Evolutionary conservation across 345 rosid genomes (phyloP), one percentile per base, ranked within the genome.

Genomic region (Populus simonii): DNA sequence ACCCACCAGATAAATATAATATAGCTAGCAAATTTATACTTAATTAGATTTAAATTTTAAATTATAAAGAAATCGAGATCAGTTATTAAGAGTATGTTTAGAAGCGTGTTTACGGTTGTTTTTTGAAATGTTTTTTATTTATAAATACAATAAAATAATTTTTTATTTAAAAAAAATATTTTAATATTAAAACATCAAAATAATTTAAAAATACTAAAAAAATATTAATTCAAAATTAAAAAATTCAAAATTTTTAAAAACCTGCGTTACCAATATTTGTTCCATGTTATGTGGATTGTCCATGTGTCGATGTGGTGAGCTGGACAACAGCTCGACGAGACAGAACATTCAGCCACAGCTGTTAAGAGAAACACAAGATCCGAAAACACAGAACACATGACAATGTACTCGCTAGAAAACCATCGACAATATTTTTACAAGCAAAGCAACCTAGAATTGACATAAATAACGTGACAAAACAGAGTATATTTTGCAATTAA

Each of bases 21-120:
- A 31, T 31, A 31, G 33, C 0, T 2, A 2, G 3, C 0, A 31
- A 31, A 31, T 31, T 31, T 31, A 3, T 3, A 31, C 2, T 3
- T 0, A 31, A 31, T 31, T 31, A 31, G 0, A 31, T 31, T 31
- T 31, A 31, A 31, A 31, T 2, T 31, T 0, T 0, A 31, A 31
- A 25, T 25, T 31, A 31, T 2, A 31, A 31, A 31, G 2, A 31
- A 1, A 31, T 31, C 33, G 0, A 31, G 0, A 31, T 31, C 2
- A 2, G 33, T 31, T 31, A 31, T 31, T 31, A 31, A 2, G 2
- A 31, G 3, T 31, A 3, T 31, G 3, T 31, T 31, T 31, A 31
- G 2, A 31, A 31, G 2, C 2, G 2, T 2, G 2, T 0, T 31
- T 31, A 0, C 2, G 0, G 0, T 31, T 31, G 2, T 2, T 31